A percentile compares a stretch with the other conserved stretches of the same genome.
Conservation (phyloP, 176 grass and related monocot genomes). For the Bothriochloa decipiens region DNA sequence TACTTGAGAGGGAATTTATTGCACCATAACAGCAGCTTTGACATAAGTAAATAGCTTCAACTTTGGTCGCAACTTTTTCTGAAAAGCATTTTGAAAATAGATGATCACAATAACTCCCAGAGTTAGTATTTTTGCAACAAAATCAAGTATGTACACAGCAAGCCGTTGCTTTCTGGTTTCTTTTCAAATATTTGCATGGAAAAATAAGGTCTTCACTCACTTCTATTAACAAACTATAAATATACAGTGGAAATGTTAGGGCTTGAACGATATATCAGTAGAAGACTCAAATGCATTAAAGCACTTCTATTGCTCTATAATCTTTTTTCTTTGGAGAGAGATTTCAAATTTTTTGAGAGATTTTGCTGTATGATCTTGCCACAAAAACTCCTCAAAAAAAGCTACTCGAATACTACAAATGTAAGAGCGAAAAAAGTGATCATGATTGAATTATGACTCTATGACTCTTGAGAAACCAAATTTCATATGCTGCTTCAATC, state of each 20-base stretch:
- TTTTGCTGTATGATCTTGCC: neutral
- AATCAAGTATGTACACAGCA: neutral
- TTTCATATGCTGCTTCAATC: neutral
- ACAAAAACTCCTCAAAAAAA: neutral
- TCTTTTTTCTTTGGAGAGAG: neutral
- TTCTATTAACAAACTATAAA: neutral
- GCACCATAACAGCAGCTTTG: neutral
- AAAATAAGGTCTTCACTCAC: neutral
- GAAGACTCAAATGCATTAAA: neutral
- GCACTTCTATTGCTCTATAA: neutral
- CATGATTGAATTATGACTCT: neutral
- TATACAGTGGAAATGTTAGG: neutral
- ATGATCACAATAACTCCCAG: no score
- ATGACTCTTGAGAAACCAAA: neutral
- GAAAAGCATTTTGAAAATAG: no score
- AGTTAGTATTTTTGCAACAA: neutral
- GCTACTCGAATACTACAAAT: neutral
- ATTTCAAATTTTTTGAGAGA: neutral
- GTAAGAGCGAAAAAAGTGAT: neutral
- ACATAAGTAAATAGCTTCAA: neutral
- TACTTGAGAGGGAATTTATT: neutral
- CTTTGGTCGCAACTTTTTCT: no score
- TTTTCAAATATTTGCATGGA: no score
- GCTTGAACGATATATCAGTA: constrained; percentile 7
- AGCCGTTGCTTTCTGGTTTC: no score